phyloP scores from a whole-genome alignment of 208 protist genomes.

The Acanthamoeba culbertsoni region DNA sequence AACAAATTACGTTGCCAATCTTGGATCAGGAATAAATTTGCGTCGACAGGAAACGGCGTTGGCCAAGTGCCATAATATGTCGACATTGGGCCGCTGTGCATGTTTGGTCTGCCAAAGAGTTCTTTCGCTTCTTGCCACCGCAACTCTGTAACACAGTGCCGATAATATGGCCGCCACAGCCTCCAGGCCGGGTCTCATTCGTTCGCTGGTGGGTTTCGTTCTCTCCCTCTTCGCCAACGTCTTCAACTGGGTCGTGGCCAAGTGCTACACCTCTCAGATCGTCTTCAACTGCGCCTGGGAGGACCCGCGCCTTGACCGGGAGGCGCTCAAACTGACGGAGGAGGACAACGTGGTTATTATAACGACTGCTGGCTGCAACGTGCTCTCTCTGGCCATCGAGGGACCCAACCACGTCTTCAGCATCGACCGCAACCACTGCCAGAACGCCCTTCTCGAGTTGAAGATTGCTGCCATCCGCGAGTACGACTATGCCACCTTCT shows the following conservation, averaged over 20 bases:
- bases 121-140: not conserved
- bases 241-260: slow-evolving; percentile 22
- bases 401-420: slow-evolving; percentile 53
- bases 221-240: not conserved
- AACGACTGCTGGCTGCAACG: slow-evolving; percentile 59
- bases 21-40: not conserved
- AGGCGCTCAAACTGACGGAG: slow-evolving; percentile 38
- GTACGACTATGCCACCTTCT: slow-evolving; percentile 56
- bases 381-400: slow-evolving; percentile 43
- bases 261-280: slow-evolving; percentile 51
- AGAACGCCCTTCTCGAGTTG: slow-evolving; percentile 56
- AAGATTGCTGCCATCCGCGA: slow-evolving; percentile 58
- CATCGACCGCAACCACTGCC: slow-evolving; percentile 60
- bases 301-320: slow-evolving; percentile 54
- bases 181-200: not conserved
- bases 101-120: no score
- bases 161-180: not conserved
- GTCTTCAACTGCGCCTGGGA: slow-evolving; percentile 62
- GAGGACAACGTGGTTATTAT: slow-evolving; percentile 60
- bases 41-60: not conserved
- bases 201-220: not conserved
- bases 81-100: no score
- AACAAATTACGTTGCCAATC: no score
- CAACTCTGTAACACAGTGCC: not conserved
- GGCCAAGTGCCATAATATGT: not conserved